These are phyloP conservation scores for Melaleuca alternifolia DNA, from an alignment of 345 rosid species.

Conservation along the genomic window DNA sequence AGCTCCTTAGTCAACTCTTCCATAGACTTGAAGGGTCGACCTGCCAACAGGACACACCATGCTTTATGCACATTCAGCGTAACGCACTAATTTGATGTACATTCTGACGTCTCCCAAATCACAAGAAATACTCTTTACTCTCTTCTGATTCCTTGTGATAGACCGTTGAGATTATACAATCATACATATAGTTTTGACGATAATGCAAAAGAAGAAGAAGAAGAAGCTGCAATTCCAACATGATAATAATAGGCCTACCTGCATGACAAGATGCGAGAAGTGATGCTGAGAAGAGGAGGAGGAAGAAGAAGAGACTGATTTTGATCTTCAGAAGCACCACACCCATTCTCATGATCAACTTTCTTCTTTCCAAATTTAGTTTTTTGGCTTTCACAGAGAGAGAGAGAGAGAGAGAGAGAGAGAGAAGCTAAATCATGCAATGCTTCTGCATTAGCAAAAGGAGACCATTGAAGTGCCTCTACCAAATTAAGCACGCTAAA, in stretches of 20 bases:
- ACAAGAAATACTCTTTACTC: background rate
- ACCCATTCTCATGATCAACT: background rate
- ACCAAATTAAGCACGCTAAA: background rate
- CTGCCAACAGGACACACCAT: background rate
- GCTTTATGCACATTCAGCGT: background rate
- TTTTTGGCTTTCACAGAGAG: background rate
- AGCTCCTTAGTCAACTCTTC: background rate
- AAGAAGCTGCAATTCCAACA: background rate
- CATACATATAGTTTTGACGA: background rate
- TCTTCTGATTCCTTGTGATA: background rate
- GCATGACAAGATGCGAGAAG: background rate
- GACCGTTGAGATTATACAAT: background rate
- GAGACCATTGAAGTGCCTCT: background rate
- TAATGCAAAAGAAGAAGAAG: background rate
- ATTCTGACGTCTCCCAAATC: background rate
- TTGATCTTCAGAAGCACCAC: constrained; percentile 1
- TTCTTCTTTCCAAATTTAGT: background rate
- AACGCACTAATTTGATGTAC: background rate
- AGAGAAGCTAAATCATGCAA: background rate
- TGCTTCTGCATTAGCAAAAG: background rate
- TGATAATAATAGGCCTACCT: background rate
- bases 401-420: background rate
- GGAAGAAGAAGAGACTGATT: background rate
- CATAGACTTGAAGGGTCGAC: background rate
- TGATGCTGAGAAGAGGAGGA: background rate